phyloP scores from a whole-genome alignment of 1,284 basidiomycete species.

The Apiotrichum montevideense region DNA sequence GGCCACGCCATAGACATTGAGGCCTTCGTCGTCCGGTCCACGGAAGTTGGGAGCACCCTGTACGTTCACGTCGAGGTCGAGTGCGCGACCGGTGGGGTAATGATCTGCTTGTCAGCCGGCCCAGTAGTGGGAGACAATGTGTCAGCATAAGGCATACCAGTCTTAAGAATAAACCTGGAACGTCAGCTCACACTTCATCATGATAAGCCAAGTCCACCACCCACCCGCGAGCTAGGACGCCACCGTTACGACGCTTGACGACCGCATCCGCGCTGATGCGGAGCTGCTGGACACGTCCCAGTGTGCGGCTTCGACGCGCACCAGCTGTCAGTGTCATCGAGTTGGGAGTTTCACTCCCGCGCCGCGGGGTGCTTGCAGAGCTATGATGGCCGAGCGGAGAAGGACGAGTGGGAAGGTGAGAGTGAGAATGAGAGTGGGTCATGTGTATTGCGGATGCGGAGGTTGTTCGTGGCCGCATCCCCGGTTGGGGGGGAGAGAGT shows the following conservation, averaged over 20 bases:
- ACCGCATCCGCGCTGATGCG: constrained; percentile 49
- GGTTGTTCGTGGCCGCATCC: no score
- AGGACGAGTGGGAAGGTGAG: neutral
- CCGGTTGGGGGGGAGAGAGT: no score
- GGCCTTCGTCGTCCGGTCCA: constrained; percentile 63
- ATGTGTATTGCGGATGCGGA: neutral
- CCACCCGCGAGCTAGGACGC: constrained; percentile 71
- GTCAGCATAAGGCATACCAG: constrained; percentile 46
- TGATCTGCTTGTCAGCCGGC: constrained; percentile 53
- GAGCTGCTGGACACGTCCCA: constrained; percentile 37
- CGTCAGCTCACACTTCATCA: no score
- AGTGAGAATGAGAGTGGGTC: neutral
- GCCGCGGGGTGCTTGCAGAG: neutral
- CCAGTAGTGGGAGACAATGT: neutral
- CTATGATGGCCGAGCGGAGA: neutral
- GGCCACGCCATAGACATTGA: constrained; percentile 88
- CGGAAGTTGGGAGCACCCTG: constrained; percentile 93
- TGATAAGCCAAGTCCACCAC: constrained; percentile 3
- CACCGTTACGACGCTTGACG: constrained; percentile 80
- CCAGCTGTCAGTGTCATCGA: no score
- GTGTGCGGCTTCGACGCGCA: neutral
- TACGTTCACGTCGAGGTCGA: constrained; percentile 85
- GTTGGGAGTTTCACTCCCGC: neutral
- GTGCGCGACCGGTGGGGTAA: constrained; percentile 76
- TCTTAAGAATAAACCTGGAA: constrained; percentile 74